Evolutionary conservation across 805 yeast genomes (phyloP), one percentile per base, ranked within the genome.

Genomic region (Cyberlindnera galapagoensis): DNA sequence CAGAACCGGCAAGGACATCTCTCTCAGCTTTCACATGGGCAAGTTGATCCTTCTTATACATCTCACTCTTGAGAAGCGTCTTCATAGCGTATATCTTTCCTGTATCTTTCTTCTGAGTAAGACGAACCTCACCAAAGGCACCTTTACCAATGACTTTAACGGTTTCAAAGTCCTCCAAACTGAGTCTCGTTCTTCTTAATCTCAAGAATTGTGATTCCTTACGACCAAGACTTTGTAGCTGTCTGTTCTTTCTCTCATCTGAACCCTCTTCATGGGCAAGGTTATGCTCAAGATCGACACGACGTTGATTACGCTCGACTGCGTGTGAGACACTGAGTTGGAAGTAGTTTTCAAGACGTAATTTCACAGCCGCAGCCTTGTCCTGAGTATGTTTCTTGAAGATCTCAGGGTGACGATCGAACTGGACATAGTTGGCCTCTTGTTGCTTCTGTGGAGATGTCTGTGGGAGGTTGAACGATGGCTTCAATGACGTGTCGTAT

Each of bases 81-180:
- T 92, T 92, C 52, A 92, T 69, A 1, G 99, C 99, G 59, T 96
- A 90, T 33, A 92, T 82, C 59, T 92, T 97, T 43, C 81, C 77
- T 1, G 97, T 90, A 52, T 92, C 99, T 46, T 76, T 80, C 65
- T 94, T 94, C 44, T 87, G 75, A 2, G 97, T 98, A 42, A 92
- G 63, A 52, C 86, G 87, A 18, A 92, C 99, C 60, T 92, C 96
- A 30, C 99, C 99, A 56, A 92, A 92, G 4, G 98, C 99, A 56
- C 99, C 99, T 64, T 92, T 97, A 21, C 99, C 99, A 25, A 92
- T 97, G 59, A 92, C 98, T 6, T 97, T 92, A 40, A 92, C 81
- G 64, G 92, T 86, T 51, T 87, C 92, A 55, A 92, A 92, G 58
- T 92, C 98, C 43, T 88, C 90, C 51, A 87, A 84, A 49, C 82